Base-by-base conservation (phyloP, 768 basidiomycete species). In the Chalciporus piperatus region DNA sequence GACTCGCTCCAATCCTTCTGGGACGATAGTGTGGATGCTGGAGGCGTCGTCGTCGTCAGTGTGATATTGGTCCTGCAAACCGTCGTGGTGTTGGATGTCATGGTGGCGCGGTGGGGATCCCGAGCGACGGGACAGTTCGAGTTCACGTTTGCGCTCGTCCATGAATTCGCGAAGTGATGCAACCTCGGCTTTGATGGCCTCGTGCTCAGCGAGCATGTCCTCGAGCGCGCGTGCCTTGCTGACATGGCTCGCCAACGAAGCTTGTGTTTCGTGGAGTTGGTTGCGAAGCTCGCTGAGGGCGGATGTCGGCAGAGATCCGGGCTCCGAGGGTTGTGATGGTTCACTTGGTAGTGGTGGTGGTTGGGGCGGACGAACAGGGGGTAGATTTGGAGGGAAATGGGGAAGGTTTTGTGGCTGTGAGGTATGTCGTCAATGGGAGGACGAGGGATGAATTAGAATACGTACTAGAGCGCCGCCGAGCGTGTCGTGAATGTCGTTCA, bases 401-500 rank as follows among this genome's bases (percentile, higher is more conserved):
- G 84, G 81, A 16, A 83, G 63, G 55, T 75, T 83, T 5, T 76
- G 64, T 41, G 87, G 84, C 86, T 88, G 63, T 55, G 56, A 27
- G 1, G 39, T 23, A 25, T 28, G 52, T 16, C 52, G 45, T 62
- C 44, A 55, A 43, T 30, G 10, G 4, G 27, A 27, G 27, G 27
- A 10, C 30, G 30, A 32, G 30, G 10, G 3, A 1, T 7, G 2
- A 12, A 4, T 10, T 1, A 32, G 8, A 10, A 12, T 25, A 78
- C 86, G 55, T 51, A 94, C 92, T 63, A 89, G 59, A 32, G 82
- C 79, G 3, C 96, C 96, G 30, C 89, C 88, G 6, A 99, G 74
- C 0, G 90, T 93, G 59, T 97, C 92, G 53, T 92, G 87, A 40
- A 98, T 90, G n/a, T 97, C 93, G 38, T 75, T 81, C 82, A 99